phyloP scores from a whole-genome alignment of 208 protist species.

The Leishmania major region DNA sequence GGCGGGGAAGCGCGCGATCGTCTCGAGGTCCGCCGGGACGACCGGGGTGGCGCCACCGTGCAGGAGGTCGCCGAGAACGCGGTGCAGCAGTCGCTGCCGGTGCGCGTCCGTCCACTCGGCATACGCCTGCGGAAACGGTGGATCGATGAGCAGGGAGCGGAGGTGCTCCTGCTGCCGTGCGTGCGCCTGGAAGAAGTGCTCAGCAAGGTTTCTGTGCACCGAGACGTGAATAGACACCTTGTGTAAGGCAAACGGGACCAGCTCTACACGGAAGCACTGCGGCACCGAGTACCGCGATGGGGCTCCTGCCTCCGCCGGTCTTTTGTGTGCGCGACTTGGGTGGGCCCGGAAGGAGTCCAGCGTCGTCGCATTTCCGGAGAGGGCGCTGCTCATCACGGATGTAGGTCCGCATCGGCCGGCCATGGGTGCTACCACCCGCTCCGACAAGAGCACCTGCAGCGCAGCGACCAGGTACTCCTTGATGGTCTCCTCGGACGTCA shows the following conservation, averaged over 20 bases:
- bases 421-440: slow-evolving; percentile 29
- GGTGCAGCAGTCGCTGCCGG: slow-evolving; percentile 45
- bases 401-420: slow-evolving; percentile 14
- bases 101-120: slow-evolving; percentile 42
- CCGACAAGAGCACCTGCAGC: slow-evolving; percentile 17
- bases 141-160: slow-evolving; percentile 31
- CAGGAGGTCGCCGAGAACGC: slow-evolving; percentile 41
- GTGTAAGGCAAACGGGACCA: slow-evolving; percentile 27
- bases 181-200: slow-evolving; percentile 43
- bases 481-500: slow-evolving; percentile 28
- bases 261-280: slow-evolving; percentile 39
- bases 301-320: neutral
- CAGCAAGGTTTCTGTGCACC: slow-evolving; percentile 27
- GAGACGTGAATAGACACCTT: slow-evolving; percentile 40
- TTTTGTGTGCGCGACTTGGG: neutral
- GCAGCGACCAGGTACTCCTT: slow-evolving; percentile 22
- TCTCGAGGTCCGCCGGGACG: slow-evolving; percentile 16
- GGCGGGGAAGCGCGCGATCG: slow-evolving; percentile 34
- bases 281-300: slow-evolving; percentile 26
- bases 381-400: slow-evolving; percentile 18
- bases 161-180: slow-evolving; percentile 17
- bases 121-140: slow-evolving; percentile 35
- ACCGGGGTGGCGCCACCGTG: slow-evolving; percentile 27
- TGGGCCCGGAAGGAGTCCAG: slow-evolving; percentile 20
- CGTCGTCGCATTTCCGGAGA: slow-evolving; percentile 13